Conservation (phyloP, 176 grass and related monocot species). For the Carex myosuroides region DNA sequence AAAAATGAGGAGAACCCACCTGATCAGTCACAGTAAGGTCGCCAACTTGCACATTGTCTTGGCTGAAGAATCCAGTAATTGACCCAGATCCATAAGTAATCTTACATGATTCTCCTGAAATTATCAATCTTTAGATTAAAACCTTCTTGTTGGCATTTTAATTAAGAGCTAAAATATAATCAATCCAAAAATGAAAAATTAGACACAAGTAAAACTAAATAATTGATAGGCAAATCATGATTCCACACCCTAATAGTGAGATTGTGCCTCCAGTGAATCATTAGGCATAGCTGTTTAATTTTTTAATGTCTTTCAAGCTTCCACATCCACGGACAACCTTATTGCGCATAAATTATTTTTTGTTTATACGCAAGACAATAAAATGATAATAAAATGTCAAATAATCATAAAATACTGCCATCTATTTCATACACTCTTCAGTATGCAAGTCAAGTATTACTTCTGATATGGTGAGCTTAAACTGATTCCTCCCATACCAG, state of each 20-base stretch:
- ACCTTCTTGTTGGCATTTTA: not conserved
- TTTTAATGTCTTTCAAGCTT: not conserved
- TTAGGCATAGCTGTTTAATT: not conserved
- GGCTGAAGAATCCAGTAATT: slow-evolving; percentile 84
- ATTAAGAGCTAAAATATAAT: not conserved
- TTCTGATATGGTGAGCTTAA: not conserved
- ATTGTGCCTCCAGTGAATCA: not conserved
- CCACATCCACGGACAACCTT: not conserved
- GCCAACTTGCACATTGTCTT: slow-evolving; percentile 70
- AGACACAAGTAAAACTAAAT: not conserved
- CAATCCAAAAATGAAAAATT: not conserved
- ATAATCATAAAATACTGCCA: too few relatives aligned
- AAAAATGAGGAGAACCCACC: slow-evolving; percentile 23
- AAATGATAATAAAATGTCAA: too few relatives aligned
- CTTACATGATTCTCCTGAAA: slow-evolving; percentile 65
- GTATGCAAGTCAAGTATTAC: not conserved
- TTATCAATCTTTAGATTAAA: not conserved
- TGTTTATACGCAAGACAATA: too few relatives aligned
- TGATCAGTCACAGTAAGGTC: slow-evolving; percentile 62
- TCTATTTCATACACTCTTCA: not conserved
- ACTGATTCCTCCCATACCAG: not conserved
- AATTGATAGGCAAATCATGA: not conserved
- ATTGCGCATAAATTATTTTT: not conserved
- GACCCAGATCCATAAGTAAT: slow-evolving; percentile 82
- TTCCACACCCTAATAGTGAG: not conserved